Conservation (phyloP, 345 rosid species). For the Erodium maritimum region DNA sequence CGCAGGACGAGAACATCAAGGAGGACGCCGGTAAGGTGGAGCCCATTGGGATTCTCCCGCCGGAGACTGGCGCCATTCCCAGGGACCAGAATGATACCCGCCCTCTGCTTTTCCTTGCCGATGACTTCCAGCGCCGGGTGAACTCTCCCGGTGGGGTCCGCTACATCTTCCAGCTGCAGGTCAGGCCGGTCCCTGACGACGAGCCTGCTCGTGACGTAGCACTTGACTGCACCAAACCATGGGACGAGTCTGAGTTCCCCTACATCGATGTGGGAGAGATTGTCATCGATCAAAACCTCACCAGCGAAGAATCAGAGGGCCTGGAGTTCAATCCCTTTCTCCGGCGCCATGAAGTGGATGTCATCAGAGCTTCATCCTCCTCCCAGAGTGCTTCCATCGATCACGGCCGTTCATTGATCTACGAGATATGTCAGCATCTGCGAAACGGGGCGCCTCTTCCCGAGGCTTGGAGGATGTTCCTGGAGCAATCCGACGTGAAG, state of each 20-base stretch:
- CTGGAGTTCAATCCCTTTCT: slow-evolving; percentile 46
- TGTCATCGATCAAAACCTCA: slow-evolving; percentile 31
- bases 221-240: slow-evolving; percentile 53
- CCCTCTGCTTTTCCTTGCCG: slow-evolving; percentile 50
- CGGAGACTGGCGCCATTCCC: slow-evolving; percentile 69
- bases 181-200: slow-evolving; percentile 29
- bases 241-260: slow-evolving; percentile 47
- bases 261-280: slow-evolving; percentile 40
- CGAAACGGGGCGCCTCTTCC: slow-evolving; percentile 52
- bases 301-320: slow-evolving; percentile 37
- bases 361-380: slow-evolving; percentile 39
- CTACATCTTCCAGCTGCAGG: slow-evolving; percentile 49
- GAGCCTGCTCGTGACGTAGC: slow-evolving; percentile 32
- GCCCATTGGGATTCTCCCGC: slow-evolving; percentile 54
- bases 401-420: slow-evolving; percentile 55
- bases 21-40: slow-evolving; percentile 56
- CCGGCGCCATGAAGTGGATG: slow-evolving; percentile 35
- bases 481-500: slow-evolving; percentile 53
- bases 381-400: slow-evolving; percentile 61
- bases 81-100: slow-evolving; percentile 39
- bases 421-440: slow-evolving; percentile 51
- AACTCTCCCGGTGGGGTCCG: slow-evolving; percentile 31
- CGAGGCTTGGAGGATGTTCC: slow-evolving; percentile 45
- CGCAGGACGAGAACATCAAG: slow-evolving; percentile 23
- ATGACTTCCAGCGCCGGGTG: slow-evolving; percentile 43